Evolutionary conservation across 164 flowering plant genomes (phyloP), one percentile per base, ranked within the genome.

Genomic region (Echeveria elegans): DNA sequence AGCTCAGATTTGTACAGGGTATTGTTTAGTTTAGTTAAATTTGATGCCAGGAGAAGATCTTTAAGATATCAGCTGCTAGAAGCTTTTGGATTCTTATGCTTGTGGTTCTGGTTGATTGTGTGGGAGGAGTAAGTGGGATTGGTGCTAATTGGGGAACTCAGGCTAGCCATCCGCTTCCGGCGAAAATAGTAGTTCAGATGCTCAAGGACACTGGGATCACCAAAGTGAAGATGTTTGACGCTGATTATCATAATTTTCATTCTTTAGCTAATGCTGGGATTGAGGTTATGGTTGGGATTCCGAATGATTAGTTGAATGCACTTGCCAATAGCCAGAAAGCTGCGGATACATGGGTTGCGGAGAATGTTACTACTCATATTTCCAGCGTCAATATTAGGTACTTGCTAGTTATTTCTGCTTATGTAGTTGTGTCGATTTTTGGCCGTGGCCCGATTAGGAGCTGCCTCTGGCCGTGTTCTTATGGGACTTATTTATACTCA

Each of bases 131-230:
- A 5, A 15, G 8, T 69, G 85, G 87, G 0, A 84, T 93, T 47
- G 97, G 98, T 23, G 94, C 82, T 16, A 93, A 93, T 77, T 93
- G 96, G 97, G 98, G 98, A 9, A 83, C 88, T 6, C 97, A 90
- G 70, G 61, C 83, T 37, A 77, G 83, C 30, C 98, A 93, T 74
- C 88, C 82, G 26, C 72, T 93, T 68, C 69, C 82, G 0, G 89
- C 96, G 1, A 74, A 62, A 0, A 80, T 72, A 15, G 86, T 93
- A 7, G 97, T 90, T 56, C 75, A 70, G 69, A 21, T 93, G 79
- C 77, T 93, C 38, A 82, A 67, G 53, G 88, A 85, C 0, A 93
- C 90, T 75, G 91, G 92, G 66, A 52, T 94, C 47, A 84, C 80
- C 65, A 90, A 83, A 64, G 96, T 86, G 64, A 94, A 94, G 88